These are phyloP conservation scores for Cladosporium colombiae DNA, from an alignment of 2,329 filamentous ascomycete genomes.

Conservation along the genomic window DNA sequence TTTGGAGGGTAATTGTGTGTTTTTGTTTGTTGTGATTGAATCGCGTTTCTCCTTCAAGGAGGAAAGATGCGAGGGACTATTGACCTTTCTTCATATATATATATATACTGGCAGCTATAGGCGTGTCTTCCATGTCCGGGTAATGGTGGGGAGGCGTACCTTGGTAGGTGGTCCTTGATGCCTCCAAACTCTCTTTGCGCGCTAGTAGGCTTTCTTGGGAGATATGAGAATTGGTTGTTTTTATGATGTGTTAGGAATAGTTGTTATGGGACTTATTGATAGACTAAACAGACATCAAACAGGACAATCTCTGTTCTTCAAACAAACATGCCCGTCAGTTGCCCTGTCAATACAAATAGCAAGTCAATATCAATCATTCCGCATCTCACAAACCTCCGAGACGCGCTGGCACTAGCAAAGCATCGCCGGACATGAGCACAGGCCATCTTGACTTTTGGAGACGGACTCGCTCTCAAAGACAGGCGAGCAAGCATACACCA, in stretches of 20 bases:
- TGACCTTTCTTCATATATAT: not conserved
- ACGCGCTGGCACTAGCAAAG: not conserved
- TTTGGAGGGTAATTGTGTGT: not conserved
- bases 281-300: accelerated
- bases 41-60: not conserved
- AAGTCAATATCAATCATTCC: not conserved
- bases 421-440: conserved; percentile 21
- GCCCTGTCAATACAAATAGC: not conserved
- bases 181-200: conserved; percentile 7
- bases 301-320: not conserved
- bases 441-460: conserved; percentile 22
- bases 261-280: not conserved
- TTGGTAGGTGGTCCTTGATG: conserved; percentile 10
- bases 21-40: conserved; percentile 6
- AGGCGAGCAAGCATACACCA: not conserved
- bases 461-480: not conserved
- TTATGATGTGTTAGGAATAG: not conserved
- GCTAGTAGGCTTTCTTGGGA: not conserved
- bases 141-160: conserved; percentile 17
- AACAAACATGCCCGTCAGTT: too few species aligned
- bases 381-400: conserved; percentile 12
- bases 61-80: not conserved
- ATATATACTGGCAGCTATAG: conserved; percentile 13
- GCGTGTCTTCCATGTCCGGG: conserved; percentile 6
- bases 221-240: not conserved